Evolutionary conservation across 192 early-diverging fungal species (phyloP), one percentile per base, ranked within the genome.

Genomic region (Umbelopsis ramanniana): DNA sequence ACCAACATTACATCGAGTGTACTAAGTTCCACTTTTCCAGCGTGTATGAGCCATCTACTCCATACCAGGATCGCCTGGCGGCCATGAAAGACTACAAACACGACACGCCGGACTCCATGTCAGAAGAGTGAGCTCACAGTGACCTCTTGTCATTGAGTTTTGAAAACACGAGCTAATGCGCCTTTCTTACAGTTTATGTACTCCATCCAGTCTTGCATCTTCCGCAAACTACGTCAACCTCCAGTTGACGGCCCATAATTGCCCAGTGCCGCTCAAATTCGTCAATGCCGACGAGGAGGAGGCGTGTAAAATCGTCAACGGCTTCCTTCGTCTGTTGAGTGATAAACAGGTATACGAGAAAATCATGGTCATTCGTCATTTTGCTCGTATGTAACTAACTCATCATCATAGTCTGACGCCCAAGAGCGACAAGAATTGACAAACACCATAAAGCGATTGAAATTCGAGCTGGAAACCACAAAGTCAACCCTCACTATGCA

Each of bases 251-350:
- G 72, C 72, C n/a, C 70, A 76, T 24, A 78, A 78, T 54, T 82
- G 76, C 55, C 77, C 81, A 7, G 74, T 71, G 26, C 77, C 80
- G 12, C 69, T 82, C 43, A 46, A 76, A 11, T 79, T 82, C 55
- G 19, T 76, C 7, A 67, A 69, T 52, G 71, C 66, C 21, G 63
- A 70, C 15, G 21, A 48, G 14, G 43, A 66, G 22, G 77, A 76
- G 53, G 66, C 72, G 26, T 73, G 67, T 14, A 74, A 76, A 38
- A 72, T 82, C 22, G 57, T 82, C 24, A 72, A 82, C 53, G 79
- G 81, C 54, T 22, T 82, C 4, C 68, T 73, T 46, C 24, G 26
- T 12, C 9, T 82, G 40, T 50, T 82, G 15, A 67, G 52, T 21
- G 72, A 82, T 40, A 67, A 52, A 60, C 71, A n/a, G n/a, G n/a